A percentile compares a stretch with the other conserved stretches of the same genome.
These are phyloP conservation scores for Torulaspora maleeae DNA, from an alignment of 805 yeast species.

Conservation along the genomic window DNA sequence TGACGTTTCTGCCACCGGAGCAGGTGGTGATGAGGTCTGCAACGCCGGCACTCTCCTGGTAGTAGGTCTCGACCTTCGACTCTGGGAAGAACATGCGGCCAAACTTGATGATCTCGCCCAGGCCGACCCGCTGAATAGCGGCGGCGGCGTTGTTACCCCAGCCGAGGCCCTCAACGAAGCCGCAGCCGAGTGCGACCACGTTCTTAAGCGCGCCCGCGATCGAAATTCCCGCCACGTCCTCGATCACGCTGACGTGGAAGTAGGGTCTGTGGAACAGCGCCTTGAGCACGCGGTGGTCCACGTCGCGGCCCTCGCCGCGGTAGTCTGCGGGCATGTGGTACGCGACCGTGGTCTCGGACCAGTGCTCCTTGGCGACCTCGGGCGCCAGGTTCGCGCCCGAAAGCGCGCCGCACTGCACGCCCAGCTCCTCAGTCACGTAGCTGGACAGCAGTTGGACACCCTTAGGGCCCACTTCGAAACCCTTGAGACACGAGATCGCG, in stretches of 20 bases:
- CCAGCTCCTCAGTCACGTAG: slow-evolving; percentile 72
- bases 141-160: slow-evolving; percentile 99
- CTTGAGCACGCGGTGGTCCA: slow-evolving; percentile 67
- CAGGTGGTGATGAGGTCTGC: slow-evolving; percentile 98
- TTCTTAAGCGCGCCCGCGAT: slow-evolving; percentile 97
- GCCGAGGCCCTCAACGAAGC: slow-evolving; percentile 94
- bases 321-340: slow-evolving; percentile 66
- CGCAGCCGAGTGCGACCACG: slow-evolving; percentile 93
- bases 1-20: slow-evolving; percentile 94
- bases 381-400: slow-evolving; percentile 97
- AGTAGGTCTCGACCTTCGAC: slow-evolving; percentile 72
- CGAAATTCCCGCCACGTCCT: slow-evolving; percentile 93
- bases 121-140: slow-evolving; percentile 94
- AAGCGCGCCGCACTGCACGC: slow-evolving; percentile 90
- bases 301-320: slow-evolving; percentile 44
- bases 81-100: slow-evolving; percentile 77
- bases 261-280: slow-evolving; percentile 93
- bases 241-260: slow-evolving; percentile 91
- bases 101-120: slow-evolving; percentile 83
- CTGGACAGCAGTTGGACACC: slow-evolving; percentile 83
- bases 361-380: slow-evolving; percentile 90
- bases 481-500: slow-evolving; percentile 94
- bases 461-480: slow-evolving; percentile 78
- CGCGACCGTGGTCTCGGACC: slow-evolving; percentile 98
- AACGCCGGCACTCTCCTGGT: slow-evolving; percentile 94